Base-by-base conservation (phyloP, 768 basidiomycete species). In the Mycena vulgaris region DNA sequence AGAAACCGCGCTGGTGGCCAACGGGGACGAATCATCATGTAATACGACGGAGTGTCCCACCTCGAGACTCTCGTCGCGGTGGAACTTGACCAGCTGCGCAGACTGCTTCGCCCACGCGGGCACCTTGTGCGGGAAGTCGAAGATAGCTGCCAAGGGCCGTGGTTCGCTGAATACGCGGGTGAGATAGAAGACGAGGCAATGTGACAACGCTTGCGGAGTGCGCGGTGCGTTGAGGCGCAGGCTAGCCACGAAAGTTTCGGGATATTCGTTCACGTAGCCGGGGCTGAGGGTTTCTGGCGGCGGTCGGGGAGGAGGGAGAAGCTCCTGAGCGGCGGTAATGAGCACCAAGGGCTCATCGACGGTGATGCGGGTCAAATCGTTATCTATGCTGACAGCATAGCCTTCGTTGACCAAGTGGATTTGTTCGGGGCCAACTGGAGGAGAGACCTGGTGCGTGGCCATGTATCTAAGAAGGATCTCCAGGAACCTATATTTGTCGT, bases 31-130 rank as follows among this genome's bases (percentile, higher is more conserved):
- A n/a, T n/a, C n/a, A n/a, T n/a, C n/a, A n/a, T n/a, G n/a, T n/a
- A 42, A 42, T 42, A 42, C 31, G 1, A n/a, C n/a, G n/a, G n/a
- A n/a, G n/a, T n/a, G n/a, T n/a, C n/a, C n/a, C n/a, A n/a, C n/a
- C n/a, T n/a, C n/a, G n/a, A n/a, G n/a, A n/a, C n/a, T n/a, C 28
- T 60, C 58, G 27, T 21, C 48, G 31, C 65, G 56, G 25, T 53
- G 31, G 39, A 68, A 61, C 21, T 42, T 48, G 3, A 51, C 66
- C 2, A 68, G 55, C 17, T 58, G 27, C 35, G 65, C 65, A 2
- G 55, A 27, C 48, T 66, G 40, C n/a, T 58, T 59, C 10, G 66
- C 66, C 66, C 66, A 68, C 8, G 40, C 21, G 17, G 66, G 66
- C 17, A 31, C 4, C 19, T 42, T 37, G 49, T 42, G 51, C 28